Base-by-base conservation (phyloP, 139 green algal genomes). In the Spirogloea muscicola region DNA sequence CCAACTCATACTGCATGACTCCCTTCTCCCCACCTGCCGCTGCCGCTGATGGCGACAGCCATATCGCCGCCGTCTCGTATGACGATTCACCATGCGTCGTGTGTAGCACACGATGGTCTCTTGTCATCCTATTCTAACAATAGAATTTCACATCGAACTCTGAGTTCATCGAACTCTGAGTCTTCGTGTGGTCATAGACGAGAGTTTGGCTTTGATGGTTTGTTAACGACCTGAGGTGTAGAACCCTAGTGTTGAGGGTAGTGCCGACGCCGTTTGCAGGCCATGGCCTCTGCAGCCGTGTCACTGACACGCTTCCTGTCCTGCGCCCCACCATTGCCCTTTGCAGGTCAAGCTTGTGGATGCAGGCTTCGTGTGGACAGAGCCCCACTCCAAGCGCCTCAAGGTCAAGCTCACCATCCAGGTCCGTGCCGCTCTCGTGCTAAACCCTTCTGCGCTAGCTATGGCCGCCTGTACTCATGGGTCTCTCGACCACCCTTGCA, bases 321-420 rank as follows among this genome's bases (percentile, higher is more conserved):
- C 3, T 51, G n/a, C n/a, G n/a, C n/a, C 13, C 58, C 13, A 41
- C 61, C 21, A 0, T 70, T 1, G n/a, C 5, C 25, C 61, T 62
- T 2, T 7, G n/a, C 33, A 94, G 83, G 90, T 96, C 4, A 97
- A 98, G 86, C 91, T 99, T 9, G 87, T 97, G 43, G 94, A 99
- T 69, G 94, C 94, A n/a, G 88, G 88, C 0, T 99, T 99, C 83
- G 91, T 98, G 27, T 99, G 94, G 94, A 99, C 94, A 21, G 94
- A 99, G 87, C 94, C 94, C 1, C 94, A 99, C 85, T 94, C 86
- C 31, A 95, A 94, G 78, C 85, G 94, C 21, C 80, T 98, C 7
- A 98, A 98, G 80, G 16, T 80, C 10, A 79, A 79, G 70, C 42
- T 73, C n/a, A n/a, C n/a, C n/a, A n/a, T n/a, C n/a, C n/a, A n/a